Percentiles rank a stretch among this genome's conserved stretches.
Evolutionary conservation across 164 flowering plant genomes (phyloP).

Genomic region (Echeveria elegans): DNA sequence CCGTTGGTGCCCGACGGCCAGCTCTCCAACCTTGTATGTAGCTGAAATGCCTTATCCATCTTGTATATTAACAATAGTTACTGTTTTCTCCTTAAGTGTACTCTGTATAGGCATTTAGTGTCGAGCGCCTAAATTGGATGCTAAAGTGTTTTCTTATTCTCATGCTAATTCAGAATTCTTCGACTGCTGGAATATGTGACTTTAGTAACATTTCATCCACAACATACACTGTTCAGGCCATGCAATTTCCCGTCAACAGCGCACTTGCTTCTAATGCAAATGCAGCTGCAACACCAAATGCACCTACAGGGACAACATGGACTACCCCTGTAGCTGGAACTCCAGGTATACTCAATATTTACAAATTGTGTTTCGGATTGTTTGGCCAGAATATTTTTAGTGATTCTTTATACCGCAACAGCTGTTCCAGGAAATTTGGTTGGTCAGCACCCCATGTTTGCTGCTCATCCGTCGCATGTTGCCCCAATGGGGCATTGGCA

Average conservation of each 20-base stretch:
- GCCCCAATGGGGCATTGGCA: constrained; percentile 64
- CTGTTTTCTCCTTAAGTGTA: neutral
- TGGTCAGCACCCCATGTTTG: constrained; percentile 45
- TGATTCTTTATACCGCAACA: constrained; percentile 8
- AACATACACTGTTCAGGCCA: constrained; percentile 22
- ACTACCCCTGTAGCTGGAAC: constrained; percentile 27
- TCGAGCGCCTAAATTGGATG: neutral
- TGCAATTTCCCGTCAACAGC: constrained; percentile 22
- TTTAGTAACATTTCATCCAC: constrained; percentile 17
- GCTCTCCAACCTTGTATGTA: constrained; percentile 18
- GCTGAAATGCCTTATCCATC: neutral
- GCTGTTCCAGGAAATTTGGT: constrained; percentile 22
- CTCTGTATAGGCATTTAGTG: neutral
- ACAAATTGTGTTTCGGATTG: constrained; percentile 22
- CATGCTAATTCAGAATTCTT: constrained; percentile 24
- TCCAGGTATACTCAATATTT: constrained; percentile 17
- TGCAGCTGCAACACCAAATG: constrained; percentile 20
- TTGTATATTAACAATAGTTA: neutral
- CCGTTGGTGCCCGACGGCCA: constrained; percentile 10
- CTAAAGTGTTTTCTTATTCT: constrained; percentile 3
- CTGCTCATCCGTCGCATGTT: constrained; percentile 38
- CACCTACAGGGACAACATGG: constrained; percentile 20
- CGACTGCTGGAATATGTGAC: constrained; percentile 22
- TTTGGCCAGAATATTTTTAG: neutral
- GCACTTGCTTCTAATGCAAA: constrained; percentile 17